phyloP scores from a whole-genome alignment of 768 basidiomycete species.

The Hygrophoropsis aurantiaca region DNA sequence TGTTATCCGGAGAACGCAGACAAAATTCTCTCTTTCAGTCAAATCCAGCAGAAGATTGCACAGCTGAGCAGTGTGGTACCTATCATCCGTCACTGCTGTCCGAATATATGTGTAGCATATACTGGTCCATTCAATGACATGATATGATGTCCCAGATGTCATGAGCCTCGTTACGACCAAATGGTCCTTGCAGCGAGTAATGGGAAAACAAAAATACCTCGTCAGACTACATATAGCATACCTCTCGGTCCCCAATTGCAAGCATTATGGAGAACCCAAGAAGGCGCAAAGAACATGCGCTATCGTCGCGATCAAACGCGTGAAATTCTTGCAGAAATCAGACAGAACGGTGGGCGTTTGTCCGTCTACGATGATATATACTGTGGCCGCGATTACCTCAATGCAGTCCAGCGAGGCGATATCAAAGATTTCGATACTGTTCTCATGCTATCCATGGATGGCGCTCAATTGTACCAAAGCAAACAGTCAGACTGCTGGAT shows the following conservation, averaged over 20 bases:
- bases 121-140: constrained; percentile 19
- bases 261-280: constrained; percentile 28
- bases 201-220: constrained; percentile 6
- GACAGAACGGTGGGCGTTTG: neutral
- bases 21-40: neutral
- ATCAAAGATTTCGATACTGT: constrained; percentile 22
- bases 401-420: neutral
- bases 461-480: constrained; percentile 33
- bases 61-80: constrained; percentile 8
- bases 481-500: constrained; percentile 32
- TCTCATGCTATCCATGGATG: constrained; percentile 37
- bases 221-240: constrained; percentile 10
- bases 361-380: constrained; percentile 7
- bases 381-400: neutral
- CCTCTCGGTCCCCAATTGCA: constrained; percentile 27
- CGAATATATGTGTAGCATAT: constrained; percentile 22
- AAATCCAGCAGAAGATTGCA: constrained; percentile 1
- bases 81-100: constrained; percentile 23
- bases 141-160: constrained; percentile 21
- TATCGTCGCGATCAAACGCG: constrained; percentile 3
- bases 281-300: neutral
- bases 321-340: constrained; percentile 3
- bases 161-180: constrained; percentile 17
- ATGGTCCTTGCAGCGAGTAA: neutral
- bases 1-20: constrained; percentile 7